Base-by-base conservation (phyloP, 257 asterid species). In the Solanum chaucha region DNA sequence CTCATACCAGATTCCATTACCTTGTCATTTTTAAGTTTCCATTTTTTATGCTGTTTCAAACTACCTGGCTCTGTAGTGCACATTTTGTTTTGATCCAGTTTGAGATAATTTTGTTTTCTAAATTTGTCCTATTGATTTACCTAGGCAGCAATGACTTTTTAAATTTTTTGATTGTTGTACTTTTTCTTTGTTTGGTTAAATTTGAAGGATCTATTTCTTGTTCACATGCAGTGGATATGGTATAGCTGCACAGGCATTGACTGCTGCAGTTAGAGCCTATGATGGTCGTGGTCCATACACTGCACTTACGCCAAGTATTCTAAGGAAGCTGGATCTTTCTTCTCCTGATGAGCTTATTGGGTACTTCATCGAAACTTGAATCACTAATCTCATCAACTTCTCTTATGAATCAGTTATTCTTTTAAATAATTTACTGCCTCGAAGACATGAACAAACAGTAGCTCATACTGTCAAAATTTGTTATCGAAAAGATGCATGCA, bases 241-340 rank as follows among this genome's bases (percentile, higher is more conserved):
- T 59, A 95, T 95, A 88, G 91, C 95, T 87, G 97, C 98, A 48
- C 97, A 92, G 88, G 98, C 98, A 71, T 88, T 95, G 90, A 94
- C 98, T 68, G 98, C 98, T 73, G 92, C 93, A 44, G 89, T 94
- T 77, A 92, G 97, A 91, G 98, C 95, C 88, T 91, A 94, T 77
- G 98, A 95, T 82, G 98, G 98, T 12, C 96, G 98, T 71, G 98
- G 98, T 88, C 95, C 95, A 12, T 84, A 41, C 81, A 95, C 98
- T 82, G 86, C 89, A 22, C 94, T 95, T 59, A 92, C 94, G 6
- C 55, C 83, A 67, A 88, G 88, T 36, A 94, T 94, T 84, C 89
- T 95, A 24, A 88, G 89, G 65, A 85, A 87, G 75, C 93, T 95
- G 44, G 72, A 90, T 36, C 96, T 94, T 86, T 93, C 96, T 84